Conservation (phyloP, 2,329 filamentous ascomycete genomes). For the Fusarium equiseti region DNA sequence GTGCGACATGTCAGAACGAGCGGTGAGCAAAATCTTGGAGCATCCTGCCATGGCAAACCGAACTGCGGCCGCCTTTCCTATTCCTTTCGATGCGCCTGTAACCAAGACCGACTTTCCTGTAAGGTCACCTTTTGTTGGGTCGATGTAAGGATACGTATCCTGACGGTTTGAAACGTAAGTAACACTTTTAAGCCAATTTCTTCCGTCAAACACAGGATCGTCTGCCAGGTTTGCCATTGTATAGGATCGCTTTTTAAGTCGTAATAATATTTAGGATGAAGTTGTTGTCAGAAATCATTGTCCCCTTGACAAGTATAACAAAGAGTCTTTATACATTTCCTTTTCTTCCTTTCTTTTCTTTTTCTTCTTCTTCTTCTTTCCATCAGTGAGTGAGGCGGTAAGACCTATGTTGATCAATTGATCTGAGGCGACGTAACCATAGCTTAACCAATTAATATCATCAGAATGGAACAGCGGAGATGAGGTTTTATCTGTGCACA, state of each 20-base stretch:
- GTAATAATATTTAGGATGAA: not conserved
- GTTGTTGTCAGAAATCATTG: not conserved
- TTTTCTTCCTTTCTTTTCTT: not conserved
- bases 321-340: not conserved
- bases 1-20: slow-evolving; percentile 59
- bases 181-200: not conserved
- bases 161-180: not conserved
- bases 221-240: not conserved
- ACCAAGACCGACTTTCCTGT: slow-evolving; percentile 49
- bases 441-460: not conserved
- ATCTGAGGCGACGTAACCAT: not conserved
- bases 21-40: slow-evolving; percentile 63
- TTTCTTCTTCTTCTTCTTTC: not conserved
- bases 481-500: not conserved
- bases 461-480: not conserved
- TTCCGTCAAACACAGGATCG: not conserved
- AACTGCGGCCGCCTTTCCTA: slow-evolving; percentile 62
- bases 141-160: slow-evolving; percentile 62
- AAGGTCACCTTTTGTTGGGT: slow-evolving; percentile 56
- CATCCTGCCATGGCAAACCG: slow-evolving; percentile 67
- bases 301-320: accelerated
- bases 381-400: not conserved
- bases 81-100: not conserved
- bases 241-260: not conserved
- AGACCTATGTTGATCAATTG: not conserved